Base-by-base conservation (phyloP, 495 filamentous ascomycete species). In the Neurospora sp. region DNA sequence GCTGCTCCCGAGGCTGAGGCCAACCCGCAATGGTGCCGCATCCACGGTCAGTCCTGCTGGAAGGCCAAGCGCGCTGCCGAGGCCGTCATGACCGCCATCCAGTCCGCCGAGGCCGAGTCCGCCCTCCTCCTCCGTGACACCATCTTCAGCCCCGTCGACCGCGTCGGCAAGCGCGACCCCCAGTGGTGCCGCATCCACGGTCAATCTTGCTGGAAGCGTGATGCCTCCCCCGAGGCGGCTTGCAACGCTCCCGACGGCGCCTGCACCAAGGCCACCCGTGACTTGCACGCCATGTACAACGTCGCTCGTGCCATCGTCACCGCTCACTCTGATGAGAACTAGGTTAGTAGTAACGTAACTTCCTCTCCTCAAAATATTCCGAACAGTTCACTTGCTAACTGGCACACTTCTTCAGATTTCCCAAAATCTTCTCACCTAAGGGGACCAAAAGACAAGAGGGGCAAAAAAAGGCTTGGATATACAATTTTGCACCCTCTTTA, bases 201-300 rank as follows among this genome's bases (percentile, higher is more conserved):
- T 42, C 71, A 79, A 74, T 70, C 77, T n/a, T 80, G 80, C 77
- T 71, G 72, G 72, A 81, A 81, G 76, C 76, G 79, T 59, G 75
- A 74, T 35, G 79, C 77, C 42, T n/a, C 35, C 20, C 76, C 75
- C 44, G 74, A 76, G 72, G 75, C 75, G 20, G 59, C 73, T 27
- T 81, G 80, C 76, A 71, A 79, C 74, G 70, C 74, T 71, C 76
- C 76, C 75, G 70, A 39, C 10, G 79, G 78, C 14, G 71, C 75
- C 20, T 83, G 81, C 75, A 78, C 75, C 73, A 79, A 78, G 75
- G 81, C 79, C 73, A 76, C 74, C 66, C 78, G 81, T 68, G 81
- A 83, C 73, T 75, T 81, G 69, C 75, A 81, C 72, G 75, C 77
- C 74, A 78, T 81, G 73, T 76, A 78, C 73, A 76, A 76, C 69